Conservation (phyloP, 257 asterid genomes). For the Petrea volubilis region DNA sequence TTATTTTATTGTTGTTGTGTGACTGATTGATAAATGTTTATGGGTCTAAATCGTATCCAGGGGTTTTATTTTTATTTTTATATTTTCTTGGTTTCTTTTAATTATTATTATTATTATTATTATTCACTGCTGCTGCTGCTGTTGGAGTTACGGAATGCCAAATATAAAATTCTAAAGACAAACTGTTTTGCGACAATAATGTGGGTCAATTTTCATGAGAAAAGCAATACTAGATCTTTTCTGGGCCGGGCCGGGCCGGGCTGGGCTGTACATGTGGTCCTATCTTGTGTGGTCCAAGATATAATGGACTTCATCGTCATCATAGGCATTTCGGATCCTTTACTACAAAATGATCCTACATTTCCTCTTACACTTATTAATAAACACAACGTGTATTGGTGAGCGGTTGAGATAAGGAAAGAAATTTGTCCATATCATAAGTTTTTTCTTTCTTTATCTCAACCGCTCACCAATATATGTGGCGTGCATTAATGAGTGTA, state of each 20-base stretch:
- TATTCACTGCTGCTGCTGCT: constrained; percentile 28
- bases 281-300: constrained; percentile 35
- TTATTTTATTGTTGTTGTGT: background rate
- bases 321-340: too few species aligned
- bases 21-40: background rate
- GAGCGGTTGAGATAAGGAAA: too few species aligned
- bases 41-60: constrained; percentile 27
- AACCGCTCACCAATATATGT: too few species aligned
- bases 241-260: constrained; percentile 31
- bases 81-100: background rate
- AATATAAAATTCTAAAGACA: constrained; percentile 22
- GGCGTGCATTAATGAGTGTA: too few species aligned
- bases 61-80: too few species aligned
- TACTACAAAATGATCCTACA: too few species aligned
- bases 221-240: background rate
- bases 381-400: too few species aligned
- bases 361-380: too few species aligned
- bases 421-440: too few species aligned
- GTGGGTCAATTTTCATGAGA: background rate
- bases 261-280: constrained; percentile 47
- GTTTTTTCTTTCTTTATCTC: too few species aligned
- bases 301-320: constrained; percentile 10
- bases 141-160: constrained; percentile 46
- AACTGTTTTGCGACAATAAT: constrained; percentile 9
- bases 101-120: background rate